A percentile compares a stretch with the other conserved stretches of the same genome.
Evolutionary conservation across 2,329 filamentous ascomycete species (phyloP).

Genomic region (Rugonectria rugulosa): DNA sequence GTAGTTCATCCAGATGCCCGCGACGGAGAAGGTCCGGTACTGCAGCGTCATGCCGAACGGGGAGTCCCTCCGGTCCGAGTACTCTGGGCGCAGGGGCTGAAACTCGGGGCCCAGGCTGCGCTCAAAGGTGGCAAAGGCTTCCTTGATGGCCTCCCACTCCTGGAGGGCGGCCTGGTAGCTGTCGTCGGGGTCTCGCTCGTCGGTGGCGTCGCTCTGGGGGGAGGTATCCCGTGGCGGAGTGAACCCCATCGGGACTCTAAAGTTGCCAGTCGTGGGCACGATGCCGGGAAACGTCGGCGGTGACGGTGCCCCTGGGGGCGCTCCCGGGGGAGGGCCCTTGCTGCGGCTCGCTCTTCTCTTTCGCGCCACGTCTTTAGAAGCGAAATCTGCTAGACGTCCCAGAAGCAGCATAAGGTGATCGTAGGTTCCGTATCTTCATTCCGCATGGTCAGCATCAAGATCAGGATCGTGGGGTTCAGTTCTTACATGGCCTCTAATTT

Average conservation of each 20-base stretch:
- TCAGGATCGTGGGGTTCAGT: too few species aligned
- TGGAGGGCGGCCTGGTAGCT: conserved; percentile 73
- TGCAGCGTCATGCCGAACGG: conserved; percentile 85
- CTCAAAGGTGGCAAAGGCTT: conserved; percentile 73
- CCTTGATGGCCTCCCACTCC: conserved; percentile 81
- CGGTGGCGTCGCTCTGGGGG: conserved; percentile 51
- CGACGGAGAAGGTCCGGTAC: conserved; percentile 88
- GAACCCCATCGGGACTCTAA: conserved; percentile 62
- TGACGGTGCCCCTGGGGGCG: conserved; percentile 39
- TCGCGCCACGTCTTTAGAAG: conserved; percentile 76
- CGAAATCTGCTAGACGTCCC: conserved; percentile 80
- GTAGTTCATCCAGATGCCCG: conserved; percentile 86
- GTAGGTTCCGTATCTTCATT: conserved; percentile 78
- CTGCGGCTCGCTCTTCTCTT: conserved; percentile 70
- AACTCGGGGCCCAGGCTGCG: conserved; percentile 77
- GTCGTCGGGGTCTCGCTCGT: conserved; percentile 66
- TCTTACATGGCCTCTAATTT: conserved; percentile 75
- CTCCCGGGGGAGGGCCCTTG: conserved; percentile 34
- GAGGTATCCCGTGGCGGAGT: conserved; percentile 56
- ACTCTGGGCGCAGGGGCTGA: conserved; percentile 75
- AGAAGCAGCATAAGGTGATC: conserved; percentile 88
- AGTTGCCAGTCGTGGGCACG: conserved; percentile 59
- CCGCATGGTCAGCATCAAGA: conserved; percentile 30
- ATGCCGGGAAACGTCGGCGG: conserved; percentile 62
- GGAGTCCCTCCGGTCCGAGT: conserved; percentile 64